Conservation (phyloP, 805 yeast genomes). For the Alloascoidea hylecoeti region DNA sequence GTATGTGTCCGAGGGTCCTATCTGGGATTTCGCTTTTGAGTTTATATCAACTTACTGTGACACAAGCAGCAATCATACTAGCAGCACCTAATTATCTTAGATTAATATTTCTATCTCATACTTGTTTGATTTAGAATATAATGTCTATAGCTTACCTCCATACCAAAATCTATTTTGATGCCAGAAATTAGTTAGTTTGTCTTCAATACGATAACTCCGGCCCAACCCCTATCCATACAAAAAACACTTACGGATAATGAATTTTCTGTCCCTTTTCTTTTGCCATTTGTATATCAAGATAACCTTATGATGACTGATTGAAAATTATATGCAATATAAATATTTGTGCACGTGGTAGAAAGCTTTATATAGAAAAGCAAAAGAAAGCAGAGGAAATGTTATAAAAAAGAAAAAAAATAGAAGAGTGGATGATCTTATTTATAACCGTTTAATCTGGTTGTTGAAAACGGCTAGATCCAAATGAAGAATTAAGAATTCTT, state of each 20-base stretch:
- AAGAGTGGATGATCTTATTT: too few species aligned
- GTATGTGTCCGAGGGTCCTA: neutral
- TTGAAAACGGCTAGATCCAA: too few species aligned
- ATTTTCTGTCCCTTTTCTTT: conserved; percentile 5
- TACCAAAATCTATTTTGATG: conserved; percentile 22
- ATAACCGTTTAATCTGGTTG: too few species aligned
- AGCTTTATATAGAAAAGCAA: neutral
- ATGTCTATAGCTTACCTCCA: conserved; percentile 17
- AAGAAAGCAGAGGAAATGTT: neutral
- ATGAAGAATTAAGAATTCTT: too few species aligned
- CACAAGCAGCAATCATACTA: conserved; percentile 22
- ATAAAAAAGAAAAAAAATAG: neutral
- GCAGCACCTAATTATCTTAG: conserved; percentile 11
- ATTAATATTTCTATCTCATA: conserved; percentile 3
- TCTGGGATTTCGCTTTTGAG: neutral
- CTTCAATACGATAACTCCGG: neutral
- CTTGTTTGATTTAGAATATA: neutral
- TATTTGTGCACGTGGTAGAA: neutral
- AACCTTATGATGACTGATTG: neutral
- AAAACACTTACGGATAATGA: conserved; percentile 16
- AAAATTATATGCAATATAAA: neutral
- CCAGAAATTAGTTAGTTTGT: conserved; percentile 4
- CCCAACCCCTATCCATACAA: neutral
- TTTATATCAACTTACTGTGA: neutral
- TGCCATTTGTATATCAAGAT: neutral